Conservation (phyloP, 108 stramenopile genomes). For the Pseudonitzschia pungens region DNA sequence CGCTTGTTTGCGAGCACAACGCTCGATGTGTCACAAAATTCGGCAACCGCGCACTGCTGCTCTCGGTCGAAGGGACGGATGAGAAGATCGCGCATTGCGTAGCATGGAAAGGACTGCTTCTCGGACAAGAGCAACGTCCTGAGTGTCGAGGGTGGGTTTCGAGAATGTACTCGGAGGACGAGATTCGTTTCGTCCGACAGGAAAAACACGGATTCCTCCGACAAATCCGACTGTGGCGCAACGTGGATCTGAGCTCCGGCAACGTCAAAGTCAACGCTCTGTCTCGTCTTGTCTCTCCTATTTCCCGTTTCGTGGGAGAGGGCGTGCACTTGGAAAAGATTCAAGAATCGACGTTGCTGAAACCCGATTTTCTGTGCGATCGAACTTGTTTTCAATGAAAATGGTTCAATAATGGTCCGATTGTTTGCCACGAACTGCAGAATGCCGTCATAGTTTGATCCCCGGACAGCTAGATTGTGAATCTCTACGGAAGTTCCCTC, state of each 20-base stretch:
- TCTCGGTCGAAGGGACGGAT: constrained; percentile 55
- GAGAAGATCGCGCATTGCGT: constrained; percentile 56
- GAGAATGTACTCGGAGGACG: constrained; percentile 19
- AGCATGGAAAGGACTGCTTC: constrained; percentile 11
- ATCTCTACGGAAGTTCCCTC: constrained; percentile 60
- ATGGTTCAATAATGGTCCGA: constrained; percentile 47
- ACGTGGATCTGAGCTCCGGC: constrained; percentile 2
- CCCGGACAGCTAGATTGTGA: constrained; percentile 57
- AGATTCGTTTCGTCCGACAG: constrained; percentile 26
- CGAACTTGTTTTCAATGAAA: constrained; percentile 18
- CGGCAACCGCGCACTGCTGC: constrained; percentile 62
- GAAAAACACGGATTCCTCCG: not conserved
- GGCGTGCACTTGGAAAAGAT: constrained; percentile 47
- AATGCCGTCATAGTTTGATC: constrained; percentile 34
- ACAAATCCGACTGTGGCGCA: not conserved
- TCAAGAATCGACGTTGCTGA: constrained; percentile 34
- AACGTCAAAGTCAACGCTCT: constrained; percentile 10
- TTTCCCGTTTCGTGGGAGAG: constrained; percentile 27
- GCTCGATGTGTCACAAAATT: constrained; percentile 42
- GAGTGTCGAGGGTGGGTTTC: constrained; percentile 6
- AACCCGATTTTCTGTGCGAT: constrained; percentile 28
- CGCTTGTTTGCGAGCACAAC: constrained; percentile 18
- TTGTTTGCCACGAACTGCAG: constrained; percentile 58
- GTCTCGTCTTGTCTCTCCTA: constrained; percentile 10
- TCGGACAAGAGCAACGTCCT: not conserved